A percentile compares a stretch with the other conserved stretches of the same genome.
Conservation (phyloP, 2,329 filamentous ascomycete species). For the Aspergillus sp. region DNA sequence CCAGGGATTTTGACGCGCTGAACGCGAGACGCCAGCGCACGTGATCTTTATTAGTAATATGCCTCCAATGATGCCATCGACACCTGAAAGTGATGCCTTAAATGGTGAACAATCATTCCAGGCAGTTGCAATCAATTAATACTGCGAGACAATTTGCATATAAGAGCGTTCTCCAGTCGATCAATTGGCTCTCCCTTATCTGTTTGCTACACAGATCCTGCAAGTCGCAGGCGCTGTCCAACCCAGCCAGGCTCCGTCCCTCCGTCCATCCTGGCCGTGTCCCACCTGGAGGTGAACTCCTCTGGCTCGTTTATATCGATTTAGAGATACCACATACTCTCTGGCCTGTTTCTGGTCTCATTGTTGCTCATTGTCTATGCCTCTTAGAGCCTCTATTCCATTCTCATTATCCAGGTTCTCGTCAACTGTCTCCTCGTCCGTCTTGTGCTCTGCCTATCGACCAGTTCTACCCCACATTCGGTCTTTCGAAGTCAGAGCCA, state of each 20-base stretch:
- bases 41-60: too few relatives aligned
- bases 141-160: too few relatives aligned
- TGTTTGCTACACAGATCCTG: too few relatives aligned
- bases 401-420: not conserved
- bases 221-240: too few relatives aligned
- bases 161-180: too few relatives aligned
- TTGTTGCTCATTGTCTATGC: not conserved
- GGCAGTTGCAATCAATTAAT: too few relatives aligned
- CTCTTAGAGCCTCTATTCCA: constrained; percentile 3
- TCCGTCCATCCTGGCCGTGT: not conserved
- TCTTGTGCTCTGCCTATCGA: constrained; percentile 1
- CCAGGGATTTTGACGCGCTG: not conserved
- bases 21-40: not conserved
- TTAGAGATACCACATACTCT: too few relatives aligned
- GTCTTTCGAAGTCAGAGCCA: constrained; percentile 22
- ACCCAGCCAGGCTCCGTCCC: too few relatives aligned
- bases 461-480: constrained; percentile 13
- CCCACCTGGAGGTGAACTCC: not conserved
- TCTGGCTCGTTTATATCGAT: too few relatives aligned
- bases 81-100: too few relatives aligned
- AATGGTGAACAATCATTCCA: too few relatives aligned
- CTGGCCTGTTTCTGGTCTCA: not conserved
- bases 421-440: not conserved
- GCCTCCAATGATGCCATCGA: too few relatives aligned
- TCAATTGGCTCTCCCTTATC: not conserved